Base-by-base conservation (phyloP, 495 filamentous ascomycete genomes). In the Penicillium atrosanguineum region DNA sequence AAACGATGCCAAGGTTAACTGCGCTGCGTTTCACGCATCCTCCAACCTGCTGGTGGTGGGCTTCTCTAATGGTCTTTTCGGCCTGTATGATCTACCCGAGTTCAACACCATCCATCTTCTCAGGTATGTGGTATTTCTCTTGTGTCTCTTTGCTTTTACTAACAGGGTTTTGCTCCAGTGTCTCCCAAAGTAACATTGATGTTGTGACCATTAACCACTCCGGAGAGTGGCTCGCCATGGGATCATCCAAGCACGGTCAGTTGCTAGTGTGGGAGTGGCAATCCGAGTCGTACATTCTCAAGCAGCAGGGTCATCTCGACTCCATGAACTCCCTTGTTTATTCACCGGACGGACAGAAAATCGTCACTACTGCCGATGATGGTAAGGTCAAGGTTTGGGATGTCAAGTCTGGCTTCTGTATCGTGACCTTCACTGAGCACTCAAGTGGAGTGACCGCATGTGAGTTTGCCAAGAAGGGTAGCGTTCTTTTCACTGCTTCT, bases 351-450 rank as follows among this genome's bases (percentile, higher is more conserved):
- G 92, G 94, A 7, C 88, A 94, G 62, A 85, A 89, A 25, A 87
- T 98, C 55, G 86, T 97, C 48, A 98, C 95, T 0, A 84, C 90
- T 4, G 88, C 93, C 16, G 94, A 98, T 61, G 94, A 98, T 68
- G 94, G 94, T 29, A 97, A 96, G 71, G 87, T 97, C 69, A 98
- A 98, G 69, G 88, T 98, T 29, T 98, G 94, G 94, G 94, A 98
- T 63, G 85, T 91, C 46, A 87, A 88, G 52, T 96, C 94, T 7
- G 94, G 94, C 7, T 98, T 98, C 75, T 97, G 94, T 64, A 88
- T 97, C 50, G 91, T 97, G 14, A 97, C 94, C 0, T 98, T 98
- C 57, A 97, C 93, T 2, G 94, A 98, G 68, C 94, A 98, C 72
- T 90, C 89, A 0, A 91, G 90, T 55, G 91, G 90, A 46, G 90